phyloP scores from a whole-genome alignment of 768 basidiomycete genomes.

The Rubroboletus pulcherrimus region DNA sequence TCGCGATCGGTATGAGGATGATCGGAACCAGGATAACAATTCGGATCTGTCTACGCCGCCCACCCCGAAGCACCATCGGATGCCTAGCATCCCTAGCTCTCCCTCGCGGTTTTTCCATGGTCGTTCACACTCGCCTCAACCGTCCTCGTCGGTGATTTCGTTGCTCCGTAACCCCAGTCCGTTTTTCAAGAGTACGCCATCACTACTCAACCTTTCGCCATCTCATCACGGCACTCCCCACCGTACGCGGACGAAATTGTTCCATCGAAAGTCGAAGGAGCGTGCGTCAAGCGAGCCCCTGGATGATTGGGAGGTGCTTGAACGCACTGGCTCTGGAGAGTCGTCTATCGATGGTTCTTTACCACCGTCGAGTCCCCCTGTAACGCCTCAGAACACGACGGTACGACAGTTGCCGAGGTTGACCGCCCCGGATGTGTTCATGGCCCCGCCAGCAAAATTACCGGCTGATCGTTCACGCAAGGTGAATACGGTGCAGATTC shows the following conservation, averaged over 20 bases:
- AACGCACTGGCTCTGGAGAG: constrained; percentile 26
- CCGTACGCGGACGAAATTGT: constrained; percentile 31
- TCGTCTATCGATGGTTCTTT: constrained; percentile 24
- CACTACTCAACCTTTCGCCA: constrained; percentile 29
- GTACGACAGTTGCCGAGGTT: constrained; percentile 16
- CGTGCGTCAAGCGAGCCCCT: constrained; percentile 32
- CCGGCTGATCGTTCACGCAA: constrained; percentile 22
- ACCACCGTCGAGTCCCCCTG: constrained; percentile 19
- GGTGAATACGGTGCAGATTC: constrained; percentile 24
- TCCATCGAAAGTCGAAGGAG: constrained; percentile 34
- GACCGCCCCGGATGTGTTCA: constrained; percentile 13
- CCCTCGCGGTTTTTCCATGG: constrained; percentile 31
- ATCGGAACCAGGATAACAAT: constrained; percentile 26
- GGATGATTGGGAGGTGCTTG: constrained; percentile 33
- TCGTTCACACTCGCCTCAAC: constrained; percentile 32
- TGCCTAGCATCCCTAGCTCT: constrained; percentile 29
- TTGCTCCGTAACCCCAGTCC: constrained; percentile 33
- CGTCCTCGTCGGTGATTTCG: constrained; percentile 34
- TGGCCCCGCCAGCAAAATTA: constrained; percentile 6
- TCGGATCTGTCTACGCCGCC: constrained; percentile 32
- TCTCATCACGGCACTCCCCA: constrained; percentile 29
- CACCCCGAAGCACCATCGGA: constrained; percentile 31
- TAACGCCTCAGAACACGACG: constrained; percentile 16
- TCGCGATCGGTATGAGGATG: constrained; percentile 31
- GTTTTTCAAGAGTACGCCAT: constrained; percentile 34